These are phyloP conservation scores for Boletus reticulatus DNA, from an alignment of 768 basidiomycete species.

Conservation along the genomic window DNA sequence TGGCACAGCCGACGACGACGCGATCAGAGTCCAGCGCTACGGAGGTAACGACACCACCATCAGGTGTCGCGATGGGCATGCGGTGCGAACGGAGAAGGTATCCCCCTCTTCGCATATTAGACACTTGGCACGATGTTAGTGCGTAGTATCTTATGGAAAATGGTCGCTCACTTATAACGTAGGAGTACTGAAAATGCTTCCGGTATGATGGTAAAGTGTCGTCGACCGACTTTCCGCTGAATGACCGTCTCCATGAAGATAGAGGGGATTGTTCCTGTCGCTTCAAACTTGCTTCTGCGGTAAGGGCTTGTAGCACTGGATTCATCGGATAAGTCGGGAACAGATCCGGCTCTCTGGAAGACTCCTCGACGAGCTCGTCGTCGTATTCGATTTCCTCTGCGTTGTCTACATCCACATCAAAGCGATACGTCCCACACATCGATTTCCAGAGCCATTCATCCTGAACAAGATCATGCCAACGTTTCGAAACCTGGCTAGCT, in stretches of 20 bases:
- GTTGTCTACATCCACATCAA: conserved; percentile 26
- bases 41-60: conserved; percentile 77
- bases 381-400: conserved; percentile 25
- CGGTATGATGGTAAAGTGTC: conserved; percentile 47
- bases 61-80: conserved; percentile 39
- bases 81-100: conserved; percentile 65
- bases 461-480: conserved; percentile 66
- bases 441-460: conserved; percentile 82
- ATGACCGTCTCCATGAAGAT: conserved; percentile 23
- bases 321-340: conserved; percentile 39
- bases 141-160: neutral
- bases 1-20: conserved; percentile 89
- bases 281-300: conserved; percentile 29
- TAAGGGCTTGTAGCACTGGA: conserved; percentile 39
- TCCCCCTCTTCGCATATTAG: conserved; percentile 80
- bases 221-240: conserved; percentile 1
- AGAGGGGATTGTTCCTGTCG: conserved; percentile 25
- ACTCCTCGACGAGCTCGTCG: conserved; percentile 32
- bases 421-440: conserved; percentile 64
- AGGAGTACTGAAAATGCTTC: conserved; percentile 69
- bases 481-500: conserved; percentile 64
- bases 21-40: conserved; percentile 80
- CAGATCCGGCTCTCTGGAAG: conserved; percentile 33
- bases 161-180: conserved; percentile 57
- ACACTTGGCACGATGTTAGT: conserved; percentile 44